These are phyloP conservation scores for Terana coerulea DNA, from an alignment of 768 basidiomycete genomes.

Conservation along the genomic window DNA sequence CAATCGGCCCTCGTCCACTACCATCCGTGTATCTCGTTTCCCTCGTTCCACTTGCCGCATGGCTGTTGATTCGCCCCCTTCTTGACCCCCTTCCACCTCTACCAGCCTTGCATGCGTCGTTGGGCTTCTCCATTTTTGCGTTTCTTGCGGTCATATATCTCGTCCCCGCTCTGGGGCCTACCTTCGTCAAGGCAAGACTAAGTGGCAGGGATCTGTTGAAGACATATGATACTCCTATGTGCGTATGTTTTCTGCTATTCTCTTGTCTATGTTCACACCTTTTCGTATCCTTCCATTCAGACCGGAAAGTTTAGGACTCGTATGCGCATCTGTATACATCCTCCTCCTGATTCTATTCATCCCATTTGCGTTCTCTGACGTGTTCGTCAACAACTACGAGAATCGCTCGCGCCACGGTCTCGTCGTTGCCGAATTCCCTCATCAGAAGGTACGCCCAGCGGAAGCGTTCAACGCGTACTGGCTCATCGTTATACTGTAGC, in stretches of 20 bases:
- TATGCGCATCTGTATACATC: constrained; percentile 88
- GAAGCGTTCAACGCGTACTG: not conserved
- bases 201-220: constrained; percentile 89
- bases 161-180: constrained; percentile 78
- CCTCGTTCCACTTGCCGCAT: constrained; percentile 63
- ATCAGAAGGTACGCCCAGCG: constrained; percentile 61
- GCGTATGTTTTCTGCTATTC: constrained; percentile 26
- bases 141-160: constrained; percentile 72
- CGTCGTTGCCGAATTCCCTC: constrained; percentile 66
- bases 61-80: constrained; percentile 72
- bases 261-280: not conserved
- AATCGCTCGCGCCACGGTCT: constrained; percentile 53
- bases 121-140: constrained; percentile 84
- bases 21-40: constrained; percentile 44
- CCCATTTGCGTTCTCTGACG: constrained; percentile 88
- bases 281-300: no score
- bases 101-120: constrained; percentile 69
- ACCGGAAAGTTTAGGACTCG: constrained; percentile 91
- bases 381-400: constrained; percentile 47
- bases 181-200: constrained; percentile 78
- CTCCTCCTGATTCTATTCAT: constrained; percentile 87
- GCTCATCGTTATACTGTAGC: constrained; percentile 37
- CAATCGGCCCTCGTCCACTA: constrained; percentile 18
- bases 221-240: constrained; percentile 70
- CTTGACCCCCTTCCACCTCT: constrained; percentile 65